Base-by-base conservation (phyloP, 139 green algal genomes). In the Chlorella sp. region DNA sequence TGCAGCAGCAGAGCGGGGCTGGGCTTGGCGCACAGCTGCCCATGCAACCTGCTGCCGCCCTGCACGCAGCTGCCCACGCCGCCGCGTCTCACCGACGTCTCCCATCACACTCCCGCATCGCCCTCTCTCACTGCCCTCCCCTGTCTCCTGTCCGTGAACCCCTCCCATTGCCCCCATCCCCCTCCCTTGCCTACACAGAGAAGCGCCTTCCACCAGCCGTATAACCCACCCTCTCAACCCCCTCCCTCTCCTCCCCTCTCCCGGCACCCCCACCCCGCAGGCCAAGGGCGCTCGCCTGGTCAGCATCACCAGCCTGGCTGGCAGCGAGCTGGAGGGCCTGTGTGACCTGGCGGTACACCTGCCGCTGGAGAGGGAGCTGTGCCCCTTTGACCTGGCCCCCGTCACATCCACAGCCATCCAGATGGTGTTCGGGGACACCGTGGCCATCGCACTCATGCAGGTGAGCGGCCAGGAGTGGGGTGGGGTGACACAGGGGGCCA, bases 351-450 rank as follows among this genome's bases (percentile, higher is more conserved):
- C 90, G 57, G 87, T 96, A 26, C 78, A 91, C 73, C 90, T 96
- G 53, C 94, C 94, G 1, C 87, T 96, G 61, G 88, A 94, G 71
- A 85, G 94, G 28, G 94, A 96, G 94, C 93, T 96, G 83, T 96
- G 94, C 91, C 94, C 94, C 64, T 96, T 95, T 68, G 92, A 96
- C 80, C 85, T 96, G 57, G 94, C 94, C 0, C 94, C 94, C 24
- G 94, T 96, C 60, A 96, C 94, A 26, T 94, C 89, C 83, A 95
- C 94, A 0, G 90, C 92, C 79, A 92, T 95, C 60, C 94, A 96
- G 85, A 95, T 96, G 92, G 80, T 96, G 1, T 96, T 96, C 61
- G 94, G 94, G 34, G 94, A 96, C 91, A 96, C 94, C 1, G 88
- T 95, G n/a, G 94, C 93, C 83, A 95, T 96, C 71, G 93, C 93